phyloP scores from a whole-genome alignment of 2,329 filamentous ascomycete species.

The Diaporthe ilicicola region DNA sequence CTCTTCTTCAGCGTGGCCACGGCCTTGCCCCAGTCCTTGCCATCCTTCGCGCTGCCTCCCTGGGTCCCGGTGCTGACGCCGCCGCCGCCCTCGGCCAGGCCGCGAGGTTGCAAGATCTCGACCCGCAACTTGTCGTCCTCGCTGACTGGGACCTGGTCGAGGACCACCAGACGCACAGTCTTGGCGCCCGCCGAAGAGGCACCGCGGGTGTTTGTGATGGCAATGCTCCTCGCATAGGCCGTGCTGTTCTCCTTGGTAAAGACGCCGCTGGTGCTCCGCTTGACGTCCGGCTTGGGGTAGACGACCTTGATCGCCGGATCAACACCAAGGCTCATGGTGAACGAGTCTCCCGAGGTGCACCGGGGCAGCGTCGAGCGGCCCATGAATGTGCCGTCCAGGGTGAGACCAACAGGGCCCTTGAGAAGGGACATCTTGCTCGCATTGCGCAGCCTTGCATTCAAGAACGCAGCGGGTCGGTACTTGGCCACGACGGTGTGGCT shows the following conservation, averaged over 20 bases:
- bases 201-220: conserved; percentile 59
- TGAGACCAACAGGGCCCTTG: conserved; percentile 63
- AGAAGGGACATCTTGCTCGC: conserved; percentile 64
- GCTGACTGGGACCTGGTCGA: conserved; percentile 70
- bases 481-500: conserved; percentile 68
- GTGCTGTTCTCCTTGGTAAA: conserved; percentile 62
- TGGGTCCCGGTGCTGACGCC: conserved; percentile 47
- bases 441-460: conserved; percentile 66
- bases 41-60: conserved; percentile 37
- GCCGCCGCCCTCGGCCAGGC: conserved; percentile 51
- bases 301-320: conserved; percentile 64
- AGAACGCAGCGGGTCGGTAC: conserved; percentile 66
- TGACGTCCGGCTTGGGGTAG: conserved; percentile 65
- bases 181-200: conserved; percentile 38
- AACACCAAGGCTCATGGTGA: conserved; percentile 65
- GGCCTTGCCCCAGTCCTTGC: conserved; percentile 62
- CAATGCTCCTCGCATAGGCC: conserved; percentile 58
- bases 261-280: conserved; percentile 58
- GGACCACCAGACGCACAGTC: conserved; percentile 57
- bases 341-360: conserved; percentile 62
- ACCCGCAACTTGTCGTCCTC: conserved; percentile 67
- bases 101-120: conserved; percentile 57
- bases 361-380: conserved; percentile 64
- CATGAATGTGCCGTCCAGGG: conserved; percentile 70
- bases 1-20: conserved; percentile 61